phyloP scores from a whole-genome alignment of 2,329 filamentous ascomycete genomes.

The Xylariales sp. region DNA sequence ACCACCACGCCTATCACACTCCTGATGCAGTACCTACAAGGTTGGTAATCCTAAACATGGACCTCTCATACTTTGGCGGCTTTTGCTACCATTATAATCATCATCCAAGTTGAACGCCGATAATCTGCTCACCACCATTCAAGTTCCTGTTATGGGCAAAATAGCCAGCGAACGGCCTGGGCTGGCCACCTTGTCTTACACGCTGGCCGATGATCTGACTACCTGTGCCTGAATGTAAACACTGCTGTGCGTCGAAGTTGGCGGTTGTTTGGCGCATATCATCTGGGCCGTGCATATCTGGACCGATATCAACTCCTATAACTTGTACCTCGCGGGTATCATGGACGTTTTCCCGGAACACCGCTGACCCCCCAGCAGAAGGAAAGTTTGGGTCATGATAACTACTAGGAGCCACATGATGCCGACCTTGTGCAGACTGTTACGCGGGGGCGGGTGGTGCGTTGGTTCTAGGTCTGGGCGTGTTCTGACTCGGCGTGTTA shows the following conservation, averaged over 20 bases:
- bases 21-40: neutral
- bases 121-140: slow-evolving; percentile 3
- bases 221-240: neutral
- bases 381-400: neutral
- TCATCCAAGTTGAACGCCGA: neutral
- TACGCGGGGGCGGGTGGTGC: neutral
- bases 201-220: neutral
- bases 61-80: neutral
- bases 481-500: neutral
- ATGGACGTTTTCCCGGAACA: neutral
- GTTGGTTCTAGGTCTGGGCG: neutral
- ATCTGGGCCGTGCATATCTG: neutral
- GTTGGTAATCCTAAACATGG: neutral
- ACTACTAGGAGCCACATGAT: too few species aligned
- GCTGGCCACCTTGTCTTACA: neutral
- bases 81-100: neutral
- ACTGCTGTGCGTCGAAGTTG: neutral
- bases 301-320: neutral
- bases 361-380: neutral
- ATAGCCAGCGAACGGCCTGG: neutral
- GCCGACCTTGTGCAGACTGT: neutral
- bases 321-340: neutral
- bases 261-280: neutral
- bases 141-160: neutral
- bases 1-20: too few species aligned